Conservation (phyloP, 805 yeast genomes). For the Nakazawaea molendinolei region DNA sequence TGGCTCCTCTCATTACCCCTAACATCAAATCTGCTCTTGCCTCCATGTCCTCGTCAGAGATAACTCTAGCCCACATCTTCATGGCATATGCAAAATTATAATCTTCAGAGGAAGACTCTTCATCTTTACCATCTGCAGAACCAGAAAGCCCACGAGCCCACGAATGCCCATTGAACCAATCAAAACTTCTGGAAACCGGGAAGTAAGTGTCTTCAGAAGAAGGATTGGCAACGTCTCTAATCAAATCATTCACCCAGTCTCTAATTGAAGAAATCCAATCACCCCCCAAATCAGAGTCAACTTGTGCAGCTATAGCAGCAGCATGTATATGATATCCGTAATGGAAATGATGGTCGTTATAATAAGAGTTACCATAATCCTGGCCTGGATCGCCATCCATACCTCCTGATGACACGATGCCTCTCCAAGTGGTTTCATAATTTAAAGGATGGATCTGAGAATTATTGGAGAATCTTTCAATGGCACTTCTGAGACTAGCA, state of each 20-base stretch:
- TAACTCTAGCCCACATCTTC: slow-evolving; percentile 61
- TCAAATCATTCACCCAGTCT: slow-evolving; percentile 53
- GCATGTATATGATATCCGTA: slow-evolving; percentile 81
- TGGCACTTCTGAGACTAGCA: slow-evolving; percentile 56
- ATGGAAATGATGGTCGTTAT: slow-evolving; percentile 86
- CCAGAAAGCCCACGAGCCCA: slow-evolving; percentile 68
- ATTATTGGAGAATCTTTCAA: slow-evolving; percentile 63
- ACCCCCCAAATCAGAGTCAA: slow-evolving; percentile 48
- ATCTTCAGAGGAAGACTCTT: slow-evolving; percentile 69
- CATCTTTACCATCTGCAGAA: slow-evolving; percentile 63
- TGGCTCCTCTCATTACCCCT: slow-evolving; percentile 45
- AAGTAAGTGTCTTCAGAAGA: slow-evolving; percentile 42
- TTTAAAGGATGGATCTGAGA: slow-evolving; percentile 64
- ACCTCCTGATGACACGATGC: slow-evolving; percentile 66
- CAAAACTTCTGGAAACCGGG: slow-evolving; percentile 62
- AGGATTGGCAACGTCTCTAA: slow-evolving; percentile 68
- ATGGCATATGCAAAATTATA: slow-evolving; percentile 62
- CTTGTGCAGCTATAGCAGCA: slow-evolving; percentile 70
- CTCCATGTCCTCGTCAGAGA: slow-evolving; percentile 45
- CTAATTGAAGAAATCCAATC: slow-evolving; percentile 41
- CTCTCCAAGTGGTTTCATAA: slow-evolving; percentile 77
- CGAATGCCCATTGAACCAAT: slow-evolving; percentile 69
- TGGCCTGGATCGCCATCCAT: slow-evolving; percentile 28
- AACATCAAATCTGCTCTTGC: slow-evolving; percentile 53
- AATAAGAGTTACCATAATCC: slow-evolving; percentile 69